Evolutionary conservation across 306 rosid genomes (phyloP).

Genomic region (Prunus persica): Prunus_persica_NCBIv2 NC_034013.1:18288501-18289000

Average conservation of each 20-base stretch:
- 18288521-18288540: conserved; percentile 22
- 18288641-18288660: neutral
- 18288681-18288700: neutral
- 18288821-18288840: conserved; percentile 28
- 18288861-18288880: neutral
- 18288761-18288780: neutral
- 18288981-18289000: too few species aligned
- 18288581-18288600: conserved; percentile 45
- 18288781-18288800: neutral
- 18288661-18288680: neutral
- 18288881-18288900: neutral
- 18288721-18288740: neutral
- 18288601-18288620: conserved; percentile 33
- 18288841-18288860: conserved; percentile 25
- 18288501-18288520: neutral
- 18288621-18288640: conserved; percentile 27
- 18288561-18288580: conserved; percentile 43
- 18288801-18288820: conserved; percentile 16
- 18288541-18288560: conserved; percentile 15
- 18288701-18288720: neutral
- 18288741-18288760: neutral
- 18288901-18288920: too few species aligned
- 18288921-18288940: too few species aligned
- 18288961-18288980: too few species aligned
- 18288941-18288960: too few species aligned